Percentiles rank a stretch among this genome's conserved stretches.
phyloP scores from a whole-genome alignment of 441 rosid species.

The Bocquillonia castaneifolia region DNA sequence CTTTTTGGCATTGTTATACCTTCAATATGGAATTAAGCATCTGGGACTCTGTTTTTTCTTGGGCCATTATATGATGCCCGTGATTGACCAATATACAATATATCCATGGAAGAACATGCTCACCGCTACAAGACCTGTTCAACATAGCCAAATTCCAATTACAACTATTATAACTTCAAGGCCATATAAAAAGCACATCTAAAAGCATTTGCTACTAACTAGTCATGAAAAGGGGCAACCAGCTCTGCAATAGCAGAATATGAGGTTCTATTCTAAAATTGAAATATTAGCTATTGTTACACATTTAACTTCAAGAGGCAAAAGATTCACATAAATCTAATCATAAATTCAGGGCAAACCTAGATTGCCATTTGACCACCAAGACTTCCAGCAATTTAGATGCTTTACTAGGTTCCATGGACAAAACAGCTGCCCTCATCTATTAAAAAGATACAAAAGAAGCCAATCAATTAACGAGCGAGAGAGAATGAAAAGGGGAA shows the following conservation, averaged over 20 bases:
- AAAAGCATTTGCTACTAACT: no score
- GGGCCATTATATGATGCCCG: conserved; percentile 47
- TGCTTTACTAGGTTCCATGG: conserved; percentile 63
- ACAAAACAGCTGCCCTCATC: conserved; percentile 62
- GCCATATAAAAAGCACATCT: background rate
- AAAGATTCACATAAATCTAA: background rate
- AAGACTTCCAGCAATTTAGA: conserved; percentile 55
- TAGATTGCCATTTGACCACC: conserved; percentile 72
- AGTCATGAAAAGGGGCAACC: conserved; percentile 4
- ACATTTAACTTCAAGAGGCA: background rate
- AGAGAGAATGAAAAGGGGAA: background rate
- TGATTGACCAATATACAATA: conserved; percentile 68
- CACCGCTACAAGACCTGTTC: conserved; percentile 57
- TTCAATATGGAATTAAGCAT: conserved; percentile 53
- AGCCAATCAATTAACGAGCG: background rate
- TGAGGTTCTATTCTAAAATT: background rate
- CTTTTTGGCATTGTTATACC: conserved; percentile 34
- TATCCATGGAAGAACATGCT: conserved; percentile 68
- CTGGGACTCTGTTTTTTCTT: conserved; percentile 36
- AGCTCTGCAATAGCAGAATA: conserved; percentile 1
- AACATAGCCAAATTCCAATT: conserved; percentile 18
- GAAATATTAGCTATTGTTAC: background rate
- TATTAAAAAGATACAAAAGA: conserved; percentile 28
- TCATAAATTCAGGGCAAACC: conserved; percentile 34
- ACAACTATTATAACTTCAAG: conserved; percentile 3